These are phyloP conservation scores for Rhinocladiella mackenziei DNA, from an alignment of 2,329 filamentous ascomycete species.

Conservation along the genomic window DNA sequence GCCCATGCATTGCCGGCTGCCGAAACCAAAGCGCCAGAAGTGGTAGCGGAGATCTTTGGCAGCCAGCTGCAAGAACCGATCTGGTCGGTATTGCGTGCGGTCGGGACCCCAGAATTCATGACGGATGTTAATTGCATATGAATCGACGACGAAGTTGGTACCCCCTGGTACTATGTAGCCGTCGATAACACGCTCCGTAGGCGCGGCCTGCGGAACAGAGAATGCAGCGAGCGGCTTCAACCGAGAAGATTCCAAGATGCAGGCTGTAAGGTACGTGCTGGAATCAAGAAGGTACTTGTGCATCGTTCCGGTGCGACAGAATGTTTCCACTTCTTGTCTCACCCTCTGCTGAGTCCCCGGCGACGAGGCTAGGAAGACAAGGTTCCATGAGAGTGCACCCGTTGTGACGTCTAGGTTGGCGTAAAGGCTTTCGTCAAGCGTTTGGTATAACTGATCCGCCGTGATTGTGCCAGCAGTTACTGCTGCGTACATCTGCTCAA, in stretches of 20 bases:
- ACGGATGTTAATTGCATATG: slow-evolving; percentile 43
- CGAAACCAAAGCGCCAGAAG: slow-evolving; percentile 47
- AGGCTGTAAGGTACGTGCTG: slow-evolving; percentile 34
- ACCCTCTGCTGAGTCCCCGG: slow-evolving; percentile 34
- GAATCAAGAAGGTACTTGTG: slow-evolving; percentile 29
- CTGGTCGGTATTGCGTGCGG: slow-evolving; percentile 35
- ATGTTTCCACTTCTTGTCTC: slow-evolving; percentile 27
- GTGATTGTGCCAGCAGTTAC: slow-evolving; percentile 27
- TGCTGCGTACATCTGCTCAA: slow-evolving; percentile 24
- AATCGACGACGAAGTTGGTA: slow-evolving; percentile 44
- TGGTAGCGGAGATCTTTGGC: slow-evolving; percentile 34
- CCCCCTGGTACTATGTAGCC: slow-evolving; percentile 38
- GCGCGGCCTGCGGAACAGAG: slow-evolving; percentile 41
- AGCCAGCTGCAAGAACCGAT: slow-evolving; percentile 29
- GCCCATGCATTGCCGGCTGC: slow-evolving; percentile 44
- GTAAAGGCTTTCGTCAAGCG: slow-evolving; percentile 47
- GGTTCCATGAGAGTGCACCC: slow-evolving; percentile 43
- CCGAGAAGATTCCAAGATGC: slow-evolving; percentile 41
- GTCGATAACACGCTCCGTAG: slow-evolving; percentile 34
- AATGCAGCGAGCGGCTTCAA: slow-evolving; percentile 42
- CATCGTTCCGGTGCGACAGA: too few species aligned
- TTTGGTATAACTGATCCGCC: slow-evolving; percentile 38
- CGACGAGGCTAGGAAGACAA: slow-evolving; percentile 42
- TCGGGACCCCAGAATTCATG: slow-evolving; percentile 42
- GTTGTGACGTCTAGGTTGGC: slow-evolving; percentile 49